phyloP scores from a whole-genome alignment of 768 basidiomycete genomes.

The Dictyophora rubrovolvata region DNA sequence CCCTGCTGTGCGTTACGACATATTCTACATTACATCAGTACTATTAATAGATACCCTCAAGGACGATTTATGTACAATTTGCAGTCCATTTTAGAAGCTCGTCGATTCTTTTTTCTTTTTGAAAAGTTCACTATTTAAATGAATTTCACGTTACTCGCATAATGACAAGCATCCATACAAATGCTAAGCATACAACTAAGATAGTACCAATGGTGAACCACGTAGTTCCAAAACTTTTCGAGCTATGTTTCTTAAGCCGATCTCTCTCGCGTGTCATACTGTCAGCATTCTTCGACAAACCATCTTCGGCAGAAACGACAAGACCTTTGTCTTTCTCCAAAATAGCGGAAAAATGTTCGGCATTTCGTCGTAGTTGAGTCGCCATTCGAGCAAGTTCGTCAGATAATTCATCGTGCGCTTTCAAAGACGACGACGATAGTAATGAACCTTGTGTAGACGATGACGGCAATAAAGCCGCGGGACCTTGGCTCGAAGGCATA shows the following conservation, averaged over 20 bases:
- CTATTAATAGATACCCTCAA: background rate
- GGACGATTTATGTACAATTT: background rate
- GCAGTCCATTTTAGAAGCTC: background rate
- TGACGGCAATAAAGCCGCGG: constrained; percentile 44
- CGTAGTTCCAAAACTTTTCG: constrained; percentile 60
- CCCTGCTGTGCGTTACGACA: background rate
- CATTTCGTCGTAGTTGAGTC: constrained; percentile 74
- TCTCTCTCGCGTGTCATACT: constrained; percentile 57
- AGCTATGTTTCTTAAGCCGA: constrained; percentile 49
- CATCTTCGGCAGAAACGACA: constrained; percentile 54
- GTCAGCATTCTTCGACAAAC: constrained; percentile 64
- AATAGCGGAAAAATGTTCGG: constrained; percentile 62
- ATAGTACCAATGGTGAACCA: constrained; percentile 60
- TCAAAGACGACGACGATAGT: constrained; percentile 15
- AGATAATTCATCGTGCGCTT: constrained; percentile 59
- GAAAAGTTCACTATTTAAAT: background rate
- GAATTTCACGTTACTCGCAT: constrained; percentile 46
- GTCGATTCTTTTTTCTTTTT: background rate
- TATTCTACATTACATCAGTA: background rate
- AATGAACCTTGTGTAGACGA: constrained; percentile 26
- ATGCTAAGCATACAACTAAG: constrained; percentile 56
- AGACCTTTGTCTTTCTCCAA: constrained; percentile 68
- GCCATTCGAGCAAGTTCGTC: constrained; percentile 79
- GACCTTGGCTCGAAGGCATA: constrained; percentile 20
- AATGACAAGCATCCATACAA: constrained; percentile 55